Evolutionary conservation across 768 basidiomycete genomes (phyloP).

Genomic region (Tylopilus subfusipes): DNA sequence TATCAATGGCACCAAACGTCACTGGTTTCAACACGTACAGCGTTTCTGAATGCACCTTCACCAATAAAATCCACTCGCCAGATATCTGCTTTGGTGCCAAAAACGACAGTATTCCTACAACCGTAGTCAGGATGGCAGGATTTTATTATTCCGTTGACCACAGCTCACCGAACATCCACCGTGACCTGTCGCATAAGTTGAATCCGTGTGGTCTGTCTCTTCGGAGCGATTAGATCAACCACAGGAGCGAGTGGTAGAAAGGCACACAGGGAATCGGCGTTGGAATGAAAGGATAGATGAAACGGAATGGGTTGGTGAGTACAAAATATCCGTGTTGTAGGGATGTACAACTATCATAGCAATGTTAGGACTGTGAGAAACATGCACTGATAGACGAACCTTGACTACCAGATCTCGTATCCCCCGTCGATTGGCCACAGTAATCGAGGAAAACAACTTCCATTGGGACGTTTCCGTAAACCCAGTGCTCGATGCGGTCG

Average conservation of each 20-base stretch:
- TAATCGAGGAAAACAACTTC: conserved; percentile 42
- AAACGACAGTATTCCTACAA: conserved; percentile 43
- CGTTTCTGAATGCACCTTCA: conserved; percentile 55
- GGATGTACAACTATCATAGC: conserved; percentile 44
- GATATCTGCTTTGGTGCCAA: conserved; percentile 64
- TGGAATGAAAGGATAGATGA: conserved; percentile 57
- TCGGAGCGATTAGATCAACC: conserved; percentile 24
- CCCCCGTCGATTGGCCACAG: conserved; percentile 37
- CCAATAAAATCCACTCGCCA: conserved; percentile 67
- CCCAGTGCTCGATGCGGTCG: conserved; percentile 30
- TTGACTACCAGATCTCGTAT: conserved; percentile 38
- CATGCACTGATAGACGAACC: conserved; percentile 17
- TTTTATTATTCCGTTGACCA: not conserved
- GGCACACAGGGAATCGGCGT: conserved; percentile 51
- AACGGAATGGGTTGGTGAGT: conserved; percentile 62
- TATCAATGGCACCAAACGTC: conserved; percentile 3
- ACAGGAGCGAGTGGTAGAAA: conserved; percentile 61
- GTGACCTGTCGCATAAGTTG: conserved; percentile 64
- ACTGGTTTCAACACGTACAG: conserved; percentile 37
- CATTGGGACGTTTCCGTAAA: conserved; percentile 49
- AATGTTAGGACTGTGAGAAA: not conserved
- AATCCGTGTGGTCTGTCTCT: conserved; percentile 45
- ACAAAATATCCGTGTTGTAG: conserved; percentile 57
- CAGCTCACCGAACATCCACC: conserved; percentile 55
- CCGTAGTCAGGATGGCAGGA: not conserved